Evolutionary conservation across 495 filamentous ascomycete genomes (phyloP), one percentile per base, ranked within the genome.

Genomic region (Aspergillus hancockii): DNA sequence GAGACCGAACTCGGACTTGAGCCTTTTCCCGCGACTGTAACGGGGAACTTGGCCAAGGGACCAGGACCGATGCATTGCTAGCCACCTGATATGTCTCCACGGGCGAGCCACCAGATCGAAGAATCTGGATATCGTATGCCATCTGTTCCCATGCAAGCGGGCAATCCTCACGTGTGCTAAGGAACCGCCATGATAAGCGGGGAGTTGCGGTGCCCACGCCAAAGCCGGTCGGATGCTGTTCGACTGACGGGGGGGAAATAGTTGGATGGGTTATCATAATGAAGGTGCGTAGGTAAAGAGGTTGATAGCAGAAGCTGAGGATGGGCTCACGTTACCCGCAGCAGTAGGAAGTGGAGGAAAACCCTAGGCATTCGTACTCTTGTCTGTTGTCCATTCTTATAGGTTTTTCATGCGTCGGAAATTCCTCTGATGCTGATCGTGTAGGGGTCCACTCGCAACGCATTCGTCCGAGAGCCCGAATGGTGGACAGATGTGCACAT

Each of bases 21-120:
- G 64, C 76, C 3, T 59, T 58, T 60, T 81, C 79, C 31, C 78
- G 63, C 14, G 79, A 79, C 4, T 63, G 46, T 8, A 83, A 64
- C 3, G 75, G 70, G 1, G 69, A 60, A 0, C 72, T 73, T 14
- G 79, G 81, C 81, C 81, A 83, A n/a, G 77, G 79, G 0, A 83
- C 74, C 1, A 81, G 74, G 13, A 79, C 64, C 0, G 81, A 83
- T 1, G 72, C 61, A 19, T 58, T 30, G 38, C 64, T 55, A 22
- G 59, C 30, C 3, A 63, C 49, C 18, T 63, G 49, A 32, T 65
- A 49, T 16, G 41, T 63, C 41, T 67, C 62, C 41, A 36, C 36
- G 14, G 31, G 31, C 1, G 14, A 14, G 38, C 16, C n/a, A 9
- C 4, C 4, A 4, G 19, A 34, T 2, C 55, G 65, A 16, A 46